Conservation (phyloP, 2,329 filamentous ascomycete species). For the Claviceps digitariae region DNA sequence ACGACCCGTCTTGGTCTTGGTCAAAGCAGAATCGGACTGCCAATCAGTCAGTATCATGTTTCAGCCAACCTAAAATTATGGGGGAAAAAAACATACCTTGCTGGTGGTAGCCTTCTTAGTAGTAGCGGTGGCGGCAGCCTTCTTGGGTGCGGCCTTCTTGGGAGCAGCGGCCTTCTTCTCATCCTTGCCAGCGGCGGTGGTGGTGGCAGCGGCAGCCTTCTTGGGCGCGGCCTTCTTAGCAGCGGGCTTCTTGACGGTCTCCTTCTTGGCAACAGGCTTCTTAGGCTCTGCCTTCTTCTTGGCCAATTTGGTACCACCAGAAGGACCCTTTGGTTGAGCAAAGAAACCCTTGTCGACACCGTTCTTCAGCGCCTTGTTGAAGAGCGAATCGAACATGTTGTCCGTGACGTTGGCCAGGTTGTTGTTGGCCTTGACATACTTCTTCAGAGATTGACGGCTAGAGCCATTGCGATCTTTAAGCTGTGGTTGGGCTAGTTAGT, state of each 20-base stretch:
- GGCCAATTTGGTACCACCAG: constrained; percentile 82
- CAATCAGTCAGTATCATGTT: background rate
- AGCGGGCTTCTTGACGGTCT: constrained; percentile 19
- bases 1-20: constrained; percentile 77
- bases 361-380: constrained; percentile 72
- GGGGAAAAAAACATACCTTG: constrained; percentile 8
- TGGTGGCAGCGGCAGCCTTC: constrained; percentile 20
- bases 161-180: constrained; percentile 20
- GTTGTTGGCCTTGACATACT: constrained; percentile 46
- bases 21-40: constrained; percentile 40
- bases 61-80: background rate
- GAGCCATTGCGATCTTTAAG: constrained; percentile 51
- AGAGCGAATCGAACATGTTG: constrained; percentile 55
- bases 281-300: constrained; percentile 50
- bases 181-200: constrained; percentile 21
- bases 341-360: constrained; percentile 83
- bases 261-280: constrained; percentile 22
- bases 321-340: constrained; percentile 80
- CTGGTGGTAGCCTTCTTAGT: constrained; percentile 4
- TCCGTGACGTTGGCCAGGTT: constrained; percentile 28
- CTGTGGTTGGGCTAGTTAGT: constrained; percentile 30
- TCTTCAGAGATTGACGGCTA: constrained; percentile 48
- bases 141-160: constrained; percentile 15
- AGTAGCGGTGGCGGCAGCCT: background rate
- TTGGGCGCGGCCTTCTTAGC: constrained; percentile 18